phyloP scores from a whole-genome alignment of 2,329 filamentous ascomycete genomes.

The Gnomoniopsis smithogilvyi region DNA sequence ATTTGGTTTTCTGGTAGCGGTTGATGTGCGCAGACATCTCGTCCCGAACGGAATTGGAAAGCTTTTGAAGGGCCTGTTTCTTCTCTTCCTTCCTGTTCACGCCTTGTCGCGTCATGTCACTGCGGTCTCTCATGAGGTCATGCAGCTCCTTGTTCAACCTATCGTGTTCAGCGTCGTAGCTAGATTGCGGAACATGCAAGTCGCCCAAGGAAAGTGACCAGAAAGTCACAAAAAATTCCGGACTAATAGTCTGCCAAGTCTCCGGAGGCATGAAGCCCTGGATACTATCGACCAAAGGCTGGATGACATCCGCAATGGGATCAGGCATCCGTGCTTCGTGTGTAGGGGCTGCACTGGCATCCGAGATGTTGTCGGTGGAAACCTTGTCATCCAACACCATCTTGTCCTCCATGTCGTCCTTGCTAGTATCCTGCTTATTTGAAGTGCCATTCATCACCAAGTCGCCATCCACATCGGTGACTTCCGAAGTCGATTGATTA shows the following conservation, averaged over 20 bases:
- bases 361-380: constrained; percentile 21
- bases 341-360: constrained; percentile 25
- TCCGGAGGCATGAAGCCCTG: constrained; percentile 57
- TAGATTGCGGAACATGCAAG: constrained; percentile 69
- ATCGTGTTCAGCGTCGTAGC: constrained; percentile 74
- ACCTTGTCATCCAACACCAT: constrained; percentile 29
- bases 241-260: constrained; percentile 67
- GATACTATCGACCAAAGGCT: constrained; percentile 69
- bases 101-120: constrained; percentile 67
- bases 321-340: constrained; percentile 35
- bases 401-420: constrained; percentile 26
- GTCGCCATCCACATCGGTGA: constrained; percentile 55
- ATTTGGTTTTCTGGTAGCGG: constrained; percentile 63
- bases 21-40: constrained; percentile 71
- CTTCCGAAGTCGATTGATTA: constrained; percentile 22
- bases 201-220: constrained; percentile 88
- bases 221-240: constrained; percentile 85
- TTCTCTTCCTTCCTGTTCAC: constrained; percentile 66
- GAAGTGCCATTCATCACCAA: constrained; percentile 34
- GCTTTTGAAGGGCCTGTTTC: constrained; percentile 65
- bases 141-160: constrained; percentile 65
- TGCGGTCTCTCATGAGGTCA: constrained; percentile 66
- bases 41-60: constrained; percentile 66
- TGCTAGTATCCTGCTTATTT: not conserved
- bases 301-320: constrained; percentile 66